Conservation (phyloP, 176 grass and related monocot species). For the Guadua angustifolia region DNA sequence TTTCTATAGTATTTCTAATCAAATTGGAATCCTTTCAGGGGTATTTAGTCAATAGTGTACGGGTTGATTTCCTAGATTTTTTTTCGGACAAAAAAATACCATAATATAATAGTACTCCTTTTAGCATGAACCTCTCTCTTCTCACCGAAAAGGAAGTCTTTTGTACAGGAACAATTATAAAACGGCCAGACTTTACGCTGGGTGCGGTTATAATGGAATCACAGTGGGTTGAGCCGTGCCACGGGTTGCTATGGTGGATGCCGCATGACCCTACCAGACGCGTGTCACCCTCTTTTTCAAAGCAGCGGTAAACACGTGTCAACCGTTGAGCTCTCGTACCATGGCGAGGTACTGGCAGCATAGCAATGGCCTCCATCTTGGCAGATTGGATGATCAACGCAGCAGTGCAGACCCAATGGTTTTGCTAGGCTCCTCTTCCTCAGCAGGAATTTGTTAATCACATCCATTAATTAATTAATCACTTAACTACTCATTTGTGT, state of each 20-base stretch:
- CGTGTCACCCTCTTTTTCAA: not conserved
- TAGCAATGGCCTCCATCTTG: too few relatives aligned
- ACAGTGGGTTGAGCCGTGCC: not conserved
- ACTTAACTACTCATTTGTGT: too few relatives aligned
- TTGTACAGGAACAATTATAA: not conserved
- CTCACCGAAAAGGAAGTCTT: not conserved
- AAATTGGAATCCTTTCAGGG: not conserved
- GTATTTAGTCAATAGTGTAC: not conserved
- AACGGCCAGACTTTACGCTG: too few relatives aligned
- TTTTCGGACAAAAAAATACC: not conserved
- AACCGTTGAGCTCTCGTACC: too few relatives aligned
- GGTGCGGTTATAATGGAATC: too few relatives aligned
- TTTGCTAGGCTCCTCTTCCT: too few relatives aligned
- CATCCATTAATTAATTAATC: too few relatives aligned
- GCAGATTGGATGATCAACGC: too few relatives aligned
- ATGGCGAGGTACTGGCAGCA: too few relatives aligned
- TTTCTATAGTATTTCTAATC: not conserved
- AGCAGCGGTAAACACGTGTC: too few relatives aligned
- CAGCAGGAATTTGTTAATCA: too few relatives aligned
- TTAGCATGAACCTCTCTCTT: not conserved
- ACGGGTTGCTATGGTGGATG: not conserved
- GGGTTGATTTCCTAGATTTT: not conserved
- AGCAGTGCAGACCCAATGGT: too few relatives aligned
- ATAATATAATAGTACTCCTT: not conserved
- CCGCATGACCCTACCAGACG: not conserved